Percentiles rank a stretch among this genome's conserved stretches.
These are phyloP conservation scores for Periglandula ipomoeae DNA, from an alignment of 2,329 filamentous ascomycete genomes.

Conservation along the genomic window DNA sequence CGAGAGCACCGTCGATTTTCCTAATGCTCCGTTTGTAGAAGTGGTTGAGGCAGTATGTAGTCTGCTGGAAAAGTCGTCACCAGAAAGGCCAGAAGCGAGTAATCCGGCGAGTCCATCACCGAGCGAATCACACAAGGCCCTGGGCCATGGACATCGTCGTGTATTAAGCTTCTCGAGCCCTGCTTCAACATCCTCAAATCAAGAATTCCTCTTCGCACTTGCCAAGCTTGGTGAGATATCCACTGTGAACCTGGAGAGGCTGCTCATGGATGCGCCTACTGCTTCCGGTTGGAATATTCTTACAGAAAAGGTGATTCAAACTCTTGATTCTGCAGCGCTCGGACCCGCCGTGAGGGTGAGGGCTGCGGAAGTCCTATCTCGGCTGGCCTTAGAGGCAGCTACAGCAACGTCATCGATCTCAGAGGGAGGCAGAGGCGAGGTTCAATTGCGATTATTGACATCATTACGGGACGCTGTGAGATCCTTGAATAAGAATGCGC, in stretches of 20 bases:
- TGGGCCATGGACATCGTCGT: slow-evolving; percentile 31
- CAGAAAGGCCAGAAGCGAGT: slow-evolving; percentile 13
- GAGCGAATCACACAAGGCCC: slow-evolving; percentile 25
- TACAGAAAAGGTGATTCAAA: slow-evolving; percentile 42
- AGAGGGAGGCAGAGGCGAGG: slow-evolving; percentile 41
- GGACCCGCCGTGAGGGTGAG: slow-evolving; percentile 45
- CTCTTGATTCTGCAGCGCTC: slow-evolving; percentile 37
- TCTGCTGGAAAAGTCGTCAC: slow-evolving; percentile 44
- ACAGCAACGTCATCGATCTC: slow-evolving; percentile 44
- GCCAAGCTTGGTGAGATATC: slow-evolving; percentile 67
- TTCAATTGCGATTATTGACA: slow-evolving; percentile 64
- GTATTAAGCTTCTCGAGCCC: slow-evolving; percentile 39
- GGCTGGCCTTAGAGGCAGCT: slow-evolving; percentile 48
- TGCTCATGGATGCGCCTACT: slow-evolving; percentile 57
- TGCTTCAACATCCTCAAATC: slow-evolving; percentile 39
- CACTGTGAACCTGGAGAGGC: slow-evolving; percentile 63
- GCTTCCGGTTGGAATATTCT: slow-evolving; percentile 70
- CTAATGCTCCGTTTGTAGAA: slow-evolving; percentile 69
- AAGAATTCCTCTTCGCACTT: slow-evolving; percentile 58
- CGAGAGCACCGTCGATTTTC: slow-evolving; percentile 87
- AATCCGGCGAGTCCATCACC: slow-evolving; percentile 13
- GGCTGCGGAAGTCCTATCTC: slow-evolving; percentile 56
- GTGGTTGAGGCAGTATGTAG: slow-evolving; percentile 68
- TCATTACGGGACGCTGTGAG: slow-evolving; percentile 53
- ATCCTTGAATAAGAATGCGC: slow-evolving; percentile 42